Evolutionary conservation across 768 basidiomycete genomes (phyloP).

Genomic region (Leucosporidium scottii): DNA sequence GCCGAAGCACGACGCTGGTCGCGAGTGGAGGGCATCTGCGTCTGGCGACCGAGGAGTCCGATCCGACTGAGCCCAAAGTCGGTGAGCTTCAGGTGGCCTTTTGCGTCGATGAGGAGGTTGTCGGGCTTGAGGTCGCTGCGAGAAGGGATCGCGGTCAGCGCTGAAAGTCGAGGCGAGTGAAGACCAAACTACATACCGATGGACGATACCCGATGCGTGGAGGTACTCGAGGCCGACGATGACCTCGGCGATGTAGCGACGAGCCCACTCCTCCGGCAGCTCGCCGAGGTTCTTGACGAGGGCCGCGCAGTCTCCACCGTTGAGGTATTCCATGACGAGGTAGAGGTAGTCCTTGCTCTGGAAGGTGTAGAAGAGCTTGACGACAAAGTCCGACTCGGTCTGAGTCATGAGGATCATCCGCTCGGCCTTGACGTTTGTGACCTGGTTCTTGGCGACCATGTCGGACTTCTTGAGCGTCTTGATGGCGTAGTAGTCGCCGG

Average conservation of each 20-base stretch:
- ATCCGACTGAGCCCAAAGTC: slow-evolving; percentile 96
- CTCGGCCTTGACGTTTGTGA: slow-evolving; percentile 99
- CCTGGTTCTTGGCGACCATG: slow-evolving; percentile 99
- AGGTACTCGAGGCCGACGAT: slow-evolving; percentile 90
- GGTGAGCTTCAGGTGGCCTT: slow-evolving; percentile 94
- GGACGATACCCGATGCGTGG: slow-evolving; percentile 90
- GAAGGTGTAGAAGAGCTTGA: slow-evolving; percentile 96
- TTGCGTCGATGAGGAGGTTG: slow-evolving; percentile 91
- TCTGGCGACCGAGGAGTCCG: slow-evolving; percentile 95
- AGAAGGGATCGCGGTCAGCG: too few species aligned
- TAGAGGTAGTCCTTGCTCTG: slow-evolving; percentile 99
- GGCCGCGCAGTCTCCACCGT: slow-evolving; percentile 95
- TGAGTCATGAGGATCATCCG: slow-evolving; percentile 99
- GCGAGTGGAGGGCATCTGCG: slow-evolving; percentile 39
- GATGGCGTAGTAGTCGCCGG: slow-evolving; percentile 98
- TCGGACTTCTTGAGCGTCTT: slow-evolving; percentile 99
- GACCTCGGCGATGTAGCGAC: slow-evolving; percentile 93
- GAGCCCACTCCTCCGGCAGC: slow-evolving; percentile 92
- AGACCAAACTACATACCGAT: slow-evolving; percentile 61
- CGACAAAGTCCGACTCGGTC: slow-evolving; percentile 82
- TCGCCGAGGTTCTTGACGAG: slow-evolving; percentile 92
- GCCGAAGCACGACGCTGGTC: slow-evolving; percentile 25
- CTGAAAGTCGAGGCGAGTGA: background rate
- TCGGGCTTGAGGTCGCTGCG: slow-evolving; percentile 92
- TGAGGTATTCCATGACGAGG: slow-evolving; percentile 98